Percentiles rank a stretch among this genome's conserved stretches.
Evolutionary conservation across 2,329 filamentous ascomycete species (phyloP).

Genomic region (Pyricularia sp.): DNA sequence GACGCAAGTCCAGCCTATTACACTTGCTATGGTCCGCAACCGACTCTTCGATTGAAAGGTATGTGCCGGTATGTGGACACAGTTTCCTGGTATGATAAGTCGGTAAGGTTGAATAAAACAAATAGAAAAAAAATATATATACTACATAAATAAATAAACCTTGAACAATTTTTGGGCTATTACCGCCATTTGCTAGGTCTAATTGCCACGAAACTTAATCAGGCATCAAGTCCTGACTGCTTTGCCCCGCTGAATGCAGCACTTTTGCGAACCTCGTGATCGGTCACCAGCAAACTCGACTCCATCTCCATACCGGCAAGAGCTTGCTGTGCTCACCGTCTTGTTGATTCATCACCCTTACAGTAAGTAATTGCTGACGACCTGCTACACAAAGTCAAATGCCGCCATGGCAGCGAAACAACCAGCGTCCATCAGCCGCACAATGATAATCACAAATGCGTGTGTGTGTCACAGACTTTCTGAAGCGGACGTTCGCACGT

Average conservation of each 20-base stretch:
- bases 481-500: not conserved
- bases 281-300: not conserved
- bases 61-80: too few relatives aligned
- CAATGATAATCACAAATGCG: not conserved
- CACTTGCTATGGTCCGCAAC: too few relatives aligned
- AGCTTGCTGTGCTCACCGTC: not conserved
- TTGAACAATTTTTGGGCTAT: not conserved
- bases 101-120: not conserved
- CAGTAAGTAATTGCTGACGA: not conserved
- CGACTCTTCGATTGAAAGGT: too few relatives aligned
- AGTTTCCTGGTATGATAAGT: not conserved
- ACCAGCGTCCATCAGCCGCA: not conserved
- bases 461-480: not conserved
- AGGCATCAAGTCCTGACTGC: not conserved
- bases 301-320: not conserved
- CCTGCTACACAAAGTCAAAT: not conserved
- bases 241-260: not conserved
- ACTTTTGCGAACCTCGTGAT: not conserved
- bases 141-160: too few relatives aligned
- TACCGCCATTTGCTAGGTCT: not conserved
- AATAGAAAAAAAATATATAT: not conserved
- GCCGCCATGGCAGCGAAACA: not conserved
- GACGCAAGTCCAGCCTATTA: not conserved
- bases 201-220: not conserved
- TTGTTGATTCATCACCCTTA: not conserved